Evolutionary conservation across 2,329 filamentous ascomycete species (phyloP).

Genomic region (Domatiomyces catenatus): DNA sequence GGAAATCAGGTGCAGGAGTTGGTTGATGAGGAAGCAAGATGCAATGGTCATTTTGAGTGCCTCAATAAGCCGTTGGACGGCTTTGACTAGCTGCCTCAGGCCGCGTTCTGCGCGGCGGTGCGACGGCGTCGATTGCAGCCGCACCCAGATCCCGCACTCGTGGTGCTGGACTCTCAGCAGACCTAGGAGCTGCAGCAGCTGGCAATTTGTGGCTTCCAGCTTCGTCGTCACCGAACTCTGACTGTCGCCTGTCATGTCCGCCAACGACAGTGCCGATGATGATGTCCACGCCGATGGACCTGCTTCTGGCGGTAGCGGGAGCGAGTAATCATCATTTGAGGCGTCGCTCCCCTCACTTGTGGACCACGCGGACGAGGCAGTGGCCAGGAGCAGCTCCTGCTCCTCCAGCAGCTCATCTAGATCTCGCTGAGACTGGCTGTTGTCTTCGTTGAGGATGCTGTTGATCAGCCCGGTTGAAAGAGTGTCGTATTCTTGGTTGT

Average conservation of each 20-base stretch:
- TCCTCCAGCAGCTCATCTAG: neutral
- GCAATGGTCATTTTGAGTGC: neutral
- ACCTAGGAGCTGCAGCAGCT: neutral
- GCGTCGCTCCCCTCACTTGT: neutral
- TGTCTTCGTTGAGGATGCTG: neutral
- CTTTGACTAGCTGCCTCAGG: neutral
- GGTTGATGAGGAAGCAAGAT: neutral
- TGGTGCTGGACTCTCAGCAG: neutral
- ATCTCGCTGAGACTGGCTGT: neutral
- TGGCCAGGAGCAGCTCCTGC: neutral
- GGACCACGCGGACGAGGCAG: neutral
- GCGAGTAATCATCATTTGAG: neutral
- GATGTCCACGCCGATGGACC: neutral
- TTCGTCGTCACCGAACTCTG: neutral
- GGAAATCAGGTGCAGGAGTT: neutral
- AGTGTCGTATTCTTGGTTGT: neutral
- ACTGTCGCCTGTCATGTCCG: neutral
- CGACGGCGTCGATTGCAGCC: neutral
- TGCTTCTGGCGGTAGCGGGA: neutral
- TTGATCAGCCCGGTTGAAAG: neutral
- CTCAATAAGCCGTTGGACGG: neutral
- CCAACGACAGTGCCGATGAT: too few species aligned
- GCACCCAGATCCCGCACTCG: neutral
- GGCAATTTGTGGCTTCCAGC: neutral
- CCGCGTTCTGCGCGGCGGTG: neutral